A percentile compares a stretch with the other conserved stretches of the same genome.
phyloP scores from a whole-genome alignment of 1,139 yeast species.

The Maudiozyma humilis region DNA sequence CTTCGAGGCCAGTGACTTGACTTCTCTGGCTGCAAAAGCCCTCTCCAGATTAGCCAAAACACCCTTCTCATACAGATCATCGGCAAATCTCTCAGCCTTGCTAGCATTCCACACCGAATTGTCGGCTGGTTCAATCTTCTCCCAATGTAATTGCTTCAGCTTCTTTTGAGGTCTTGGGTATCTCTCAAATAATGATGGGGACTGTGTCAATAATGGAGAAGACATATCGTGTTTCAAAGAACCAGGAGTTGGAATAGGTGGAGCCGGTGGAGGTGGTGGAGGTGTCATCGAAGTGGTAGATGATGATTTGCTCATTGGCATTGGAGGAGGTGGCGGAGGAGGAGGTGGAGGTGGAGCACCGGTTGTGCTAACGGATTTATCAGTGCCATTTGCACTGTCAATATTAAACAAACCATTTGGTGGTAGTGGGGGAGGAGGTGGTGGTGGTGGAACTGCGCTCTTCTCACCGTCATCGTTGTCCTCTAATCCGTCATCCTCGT shows the following conservation, averaged over 20 bases:
- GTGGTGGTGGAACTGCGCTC: slow-evolving; percentile 32
- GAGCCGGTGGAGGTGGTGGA: slow-evolving; percentile 34
- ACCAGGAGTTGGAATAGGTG: slow-evolving; percentile 22
- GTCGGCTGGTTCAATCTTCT: slow-evolving; percentile 55
- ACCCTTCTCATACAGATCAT: slow-evolving; percentile 56
- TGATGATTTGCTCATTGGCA: slow-evolving; percentile 29
- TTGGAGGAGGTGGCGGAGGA: slow-evolving; percentile 25
- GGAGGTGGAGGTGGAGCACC: slow-evolving; percentile 28
- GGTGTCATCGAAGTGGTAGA: slow-evolving; percentile 17
- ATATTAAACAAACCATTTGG: not conserved
- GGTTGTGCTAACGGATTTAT: slow-evolving; percentile 17
- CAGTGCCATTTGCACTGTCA: too few species aligned
- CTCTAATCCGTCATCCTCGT: too few species aligned
- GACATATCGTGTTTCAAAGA: slow-evolving; percentile 28
- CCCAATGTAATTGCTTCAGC: slow-evolving; percentile 80
- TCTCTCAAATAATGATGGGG: slow-evolving; percentile 44
- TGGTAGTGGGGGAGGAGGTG: slow-evolving; percentile 11
- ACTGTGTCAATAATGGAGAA: slow-evolving; percentile 33
- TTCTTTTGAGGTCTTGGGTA: slow-evolving; percentile 71
- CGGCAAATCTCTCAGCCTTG: slow-evolving; percentile 45
- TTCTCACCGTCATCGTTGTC: too few species aligned
- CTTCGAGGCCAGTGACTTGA: slow-evolving; percentile 41
- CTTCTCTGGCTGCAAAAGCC: slow-evolving; percentile 74
- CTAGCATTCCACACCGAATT: slow-evolving; percentile 60
- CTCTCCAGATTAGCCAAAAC: slow-evolving; percentile 67